Conservation (phyloP, 2,329 filamentous ascomycete species). For the Claviceps sp. region DNA sequence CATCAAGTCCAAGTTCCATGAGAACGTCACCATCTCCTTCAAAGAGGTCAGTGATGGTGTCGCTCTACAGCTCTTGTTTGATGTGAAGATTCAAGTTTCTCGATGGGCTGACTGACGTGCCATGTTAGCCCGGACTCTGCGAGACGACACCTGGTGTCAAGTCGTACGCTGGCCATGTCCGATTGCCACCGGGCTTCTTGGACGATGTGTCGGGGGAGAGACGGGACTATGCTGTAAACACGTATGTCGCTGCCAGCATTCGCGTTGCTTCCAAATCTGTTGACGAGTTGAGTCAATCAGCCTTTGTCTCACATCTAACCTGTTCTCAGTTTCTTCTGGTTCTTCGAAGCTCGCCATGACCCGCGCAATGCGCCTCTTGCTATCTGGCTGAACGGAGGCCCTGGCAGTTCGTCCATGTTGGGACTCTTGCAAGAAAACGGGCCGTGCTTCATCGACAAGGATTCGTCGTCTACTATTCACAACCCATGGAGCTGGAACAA, state of each 20-base stretch:
- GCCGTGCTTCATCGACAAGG: conserved; percentile 32
- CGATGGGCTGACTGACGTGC: conserved; percentile 7
- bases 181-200: conserved; percentile 29
- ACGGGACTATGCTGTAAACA: conserved; percentile 30
- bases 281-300: not conserved
- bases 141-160: conserved; percentile 44
- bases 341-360: conserved; percentile 31
- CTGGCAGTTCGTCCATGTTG: conserved; percentile 47
- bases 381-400: conserved; percentile 55
- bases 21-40: conserved; percentile 48
- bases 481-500: conserved; percentile 53
- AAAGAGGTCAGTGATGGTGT: conserved; percentile 27
- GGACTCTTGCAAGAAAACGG: conserved; percentile 51
- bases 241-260: conserved; percentile 19
- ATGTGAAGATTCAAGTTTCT: no score
- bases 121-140: conserved; percentile 38
- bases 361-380: conserved; percentile 29
- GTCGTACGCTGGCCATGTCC: conserved; percentile 53
- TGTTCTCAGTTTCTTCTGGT: conserved; percentile 30
- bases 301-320: not conserved
- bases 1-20: conserved; percentile 44
- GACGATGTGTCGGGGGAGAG: conserved; percentile 30
- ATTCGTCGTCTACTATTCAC: conserved; percentile 36
- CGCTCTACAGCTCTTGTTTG: not conserved
- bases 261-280: not conserved